These are phyloP conservation scores for Entrophospora sp. DNA, from an alignment of 192 early-diverging fungal species.

Conservation along the genomic window DNA sequence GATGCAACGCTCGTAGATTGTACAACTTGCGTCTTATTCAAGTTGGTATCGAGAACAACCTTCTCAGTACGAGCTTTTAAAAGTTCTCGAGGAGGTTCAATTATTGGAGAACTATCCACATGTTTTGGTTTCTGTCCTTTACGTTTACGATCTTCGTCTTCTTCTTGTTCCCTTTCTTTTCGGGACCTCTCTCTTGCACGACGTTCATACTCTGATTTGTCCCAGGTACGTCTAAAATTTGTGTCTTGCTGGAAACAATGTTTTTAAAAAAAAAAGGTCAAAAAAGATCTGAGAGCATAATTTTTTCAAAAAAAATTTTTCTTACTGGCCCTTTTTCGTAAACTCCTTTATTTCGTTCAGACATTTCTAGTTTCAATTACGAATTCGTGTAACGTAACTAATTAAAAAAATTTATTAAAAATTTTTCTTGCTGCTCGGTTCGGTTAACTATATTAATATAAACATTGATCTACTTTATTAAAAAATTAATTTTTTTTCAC, in stretches of 20 bases:
- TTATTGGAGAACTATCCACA: background rate
- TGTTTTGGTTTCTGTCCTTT: slow-evolving; percentile 22
- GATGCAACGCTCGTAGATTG: slow-evolving; percentile 39
- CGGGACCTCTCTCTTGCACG: slow-evolving; percentile 25
- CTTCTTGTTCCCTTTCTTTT: slow-evolving; percentile 23
- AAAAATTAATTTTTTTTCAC: too few species aligned
- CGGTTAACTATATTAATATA: too few species aligned
- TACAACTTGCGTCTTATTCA: slow-evolving; percentile 80
- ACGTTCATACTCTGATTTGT: slow-evolving; percentile 34
- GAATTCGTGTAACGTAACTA: too few species aligned
- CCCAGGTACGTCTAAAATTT: slow-evolving; percentile 35
- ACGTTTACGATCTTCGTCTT: slow-evolving; percentile 31
- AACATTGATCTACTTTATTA: too few species aligned
- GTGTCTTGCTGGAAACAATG: slow-evolving; percentile 1
- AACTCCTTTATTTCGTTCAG: background rate
- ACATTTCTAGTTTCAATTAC: too few species aligned
- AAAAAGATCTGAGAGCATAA: background rate
- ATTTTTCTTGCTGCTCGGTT: too few species aligned
- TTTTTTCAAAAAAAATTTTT: too few species aligned
- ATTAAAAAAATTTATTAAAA: too few species aligned
- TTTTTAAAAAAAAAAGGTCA: background rate
- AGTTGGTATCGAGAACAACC: slow-evolving; percentile 60
- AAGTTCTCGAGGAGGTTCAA: slow-evolving; percentile 13
- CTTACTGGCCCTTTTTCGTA: background rate
- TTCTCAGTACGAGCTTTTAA: slow-evolving; percentile 35